Percentiles rank a stretch among this genome's conserved stretches.
Conservation (phyloP, 306 rosid species). For the Vigna nakashimae region DNA sequence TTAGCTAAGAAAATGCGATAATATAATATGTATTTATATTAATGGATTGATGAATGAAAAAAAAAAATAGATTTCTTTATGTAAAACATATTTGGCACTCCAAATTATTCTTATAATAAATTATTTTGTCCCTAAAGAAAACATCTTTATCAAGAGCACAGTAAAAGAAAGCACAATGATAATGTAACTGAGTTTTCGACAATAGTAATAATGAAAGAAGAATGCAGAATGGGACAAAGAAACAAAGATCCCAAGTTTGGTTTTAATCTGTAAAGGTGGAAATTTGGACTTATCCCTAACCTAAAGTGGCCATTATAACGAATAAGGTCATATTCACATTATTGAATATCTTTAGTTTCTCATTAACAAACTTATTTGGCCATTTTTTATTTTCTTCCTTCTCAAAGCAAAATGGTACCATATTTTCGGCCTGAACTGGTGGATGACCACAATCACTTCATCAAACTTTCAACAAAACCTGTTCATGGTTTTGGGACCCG, state of each 20-base stretch:
- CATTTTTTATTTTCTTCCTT: neutral
- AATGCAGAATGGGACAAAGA: neutral
- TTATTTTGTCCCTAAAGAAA: too few relatives aligned
- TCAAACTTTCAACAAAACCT: neutral
- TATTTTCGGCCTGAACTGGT: neutral
- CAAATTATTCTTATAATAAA: too few relatives aligned
- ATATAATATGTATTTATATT: too few relatives aligned
- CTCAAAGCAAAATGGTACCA: neutral
- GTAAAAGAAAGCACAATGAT: too few relatives aligned
- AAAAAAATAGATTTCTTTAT: too few relatives aligned
- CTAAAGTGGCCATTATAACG: too few relatives aligned
- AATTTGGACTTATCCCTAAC: constrained; percentile 8
- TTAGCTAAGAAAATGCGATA: too few relatives aligned
- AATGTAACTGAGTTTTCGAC: too few relatives aligned
- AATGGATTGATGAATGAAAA: too few relatives aligned
- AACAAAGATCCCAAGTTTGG: constrained; percentile 16
- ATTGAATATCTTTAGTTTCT: neutral
- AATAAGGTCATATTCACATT: neutral
- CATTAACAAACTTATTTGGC: neutral
- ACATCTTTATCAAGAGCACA: too few relatives aligned
- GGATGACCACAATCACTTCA: neutral
- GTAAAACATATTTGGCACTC: too few relatives aligned
- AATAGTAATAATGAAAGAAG: neutral
- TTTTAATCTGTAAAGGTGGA: neutral
- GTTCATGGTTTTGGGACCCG: neutral